Evolutionary conservation across 768 basidiomycete species (phyloP), one percentile per base, ranked within the genome.

Genomic region (Boletus rex-veris): DNA sequence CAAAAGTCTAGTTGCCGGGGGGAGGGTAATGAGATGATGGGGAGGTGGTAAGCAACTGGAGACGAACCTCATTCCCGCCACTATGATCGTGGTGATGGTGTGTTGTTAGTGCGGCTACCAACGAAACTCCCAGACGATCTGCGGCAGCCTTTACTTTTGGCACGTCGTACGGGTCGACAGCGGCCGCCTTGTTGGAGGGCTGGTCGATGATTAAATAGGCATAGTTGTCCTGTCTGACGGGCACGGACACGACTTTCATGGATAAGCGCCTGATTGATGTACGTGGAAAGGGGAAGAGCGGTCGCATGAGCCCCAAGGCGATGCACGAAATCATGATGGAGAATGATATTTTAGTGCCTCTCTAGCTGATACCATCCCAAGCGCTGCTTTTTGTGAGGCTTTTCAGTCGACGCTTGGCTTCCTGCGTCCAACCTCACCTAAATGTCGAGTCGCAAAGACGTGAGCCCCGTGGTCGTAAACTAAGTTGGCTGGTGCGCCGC

Each of bases 1-100:
- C 71, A 52, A 72, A 71, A 48, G 21, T 50, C 68, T 72, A 35
- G 45, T 61, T 28, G 21, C 54, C 54, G 52, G 35, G 52, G 35
- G 19, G 40, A 35, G 30, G 36, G 28, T 50, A 14, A 30, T 53
- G 39, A 64, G 53, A 58, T 51, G 55, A 58, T 56, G 55, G 37
- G 4, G 16, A 21, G n/a, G 28, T 3, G 33, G 33, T 2, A 12
- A 16, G 15, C 26, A 28, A 28, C 16, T 35, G 16, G 33, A 21
- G 45, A 69, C 73, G 56, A 33, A 91, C 90, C 74, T 83, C 67
- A 71, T 95, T 96, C 33, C 93, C 93, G 18, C 90, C 91, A 59
- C 85, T 86, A 68, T 94, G 93, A 73, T 98, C 95, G 58, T 77
- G 63, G 69, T 97, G 95, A 70, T 94, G 92, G 71, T 97, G 96